These are phyloP conservation scores for Astrocystis sublimbata DNA, from an alignment of 495 filamentous ascomycete species.

Conservation along the genomic window DNA sequence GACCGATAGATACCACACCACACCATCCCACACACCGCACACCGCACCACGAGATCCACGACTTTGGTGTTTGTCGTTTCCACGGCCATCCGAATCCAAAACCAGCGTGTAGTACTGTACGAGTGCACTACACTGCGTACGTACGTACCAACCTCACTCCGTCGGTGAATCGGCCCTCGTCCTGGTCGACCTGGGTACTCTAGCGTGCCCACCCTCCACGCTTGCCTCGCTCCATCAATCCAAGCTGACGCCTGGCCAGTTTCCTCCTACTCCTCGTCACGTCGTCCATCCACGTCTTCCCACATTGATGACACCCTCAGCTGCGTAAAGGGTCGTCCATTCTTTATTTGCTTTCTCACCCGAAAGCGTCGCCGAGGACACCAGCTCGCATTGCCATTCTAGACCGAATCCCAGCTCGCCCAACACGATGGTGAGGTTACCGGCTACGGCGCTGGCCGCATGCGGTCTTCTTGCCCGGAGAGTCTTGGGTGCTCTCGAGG, in stretches of 20 bases:
- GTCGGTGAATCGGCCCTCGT: no score
- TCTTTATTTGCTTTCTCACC: slow-evolving; percentile 2
- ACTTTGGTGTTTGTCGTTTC: neutral
- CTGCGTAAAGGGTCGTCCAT: neutral
- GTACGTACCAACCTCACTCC: neutral
- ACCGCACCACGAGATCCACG: neutral
- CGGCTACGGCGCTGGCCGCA: slow-evolving; percentile 29
- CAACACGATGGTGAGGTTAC: slow-evolving; percentile 29
- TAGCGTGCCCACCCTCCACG: neutral
- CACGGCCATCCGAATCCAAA: neutral
- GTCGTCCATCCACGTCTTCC: neutral
- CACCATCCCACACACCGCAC: neutral
- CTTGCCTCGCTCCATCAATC: neutral
- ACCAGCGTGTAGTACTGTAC: no score
- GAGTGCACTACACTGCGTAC: no score
- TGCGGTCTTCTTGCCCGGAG: slow-evolving; percentile 23
- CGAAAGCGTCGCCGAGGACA: neutral
- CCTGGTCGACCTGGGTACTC: no score
- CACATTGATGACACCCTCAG: neutral
- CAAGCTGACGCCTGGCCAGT: neutral
- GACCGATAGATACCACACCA: neutral
- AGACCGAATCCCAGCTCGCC: neutral
- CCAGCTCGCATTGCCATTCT: neutral
- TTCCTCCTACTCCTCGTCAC: neutral
- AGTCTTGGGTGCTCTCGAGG: slow-evolving; percentile 31